These are phyloP conservation scores for Echites panduratus DNA, from an alignment of 257 asterid genomes.

Conservation along the genomic window DNA sequence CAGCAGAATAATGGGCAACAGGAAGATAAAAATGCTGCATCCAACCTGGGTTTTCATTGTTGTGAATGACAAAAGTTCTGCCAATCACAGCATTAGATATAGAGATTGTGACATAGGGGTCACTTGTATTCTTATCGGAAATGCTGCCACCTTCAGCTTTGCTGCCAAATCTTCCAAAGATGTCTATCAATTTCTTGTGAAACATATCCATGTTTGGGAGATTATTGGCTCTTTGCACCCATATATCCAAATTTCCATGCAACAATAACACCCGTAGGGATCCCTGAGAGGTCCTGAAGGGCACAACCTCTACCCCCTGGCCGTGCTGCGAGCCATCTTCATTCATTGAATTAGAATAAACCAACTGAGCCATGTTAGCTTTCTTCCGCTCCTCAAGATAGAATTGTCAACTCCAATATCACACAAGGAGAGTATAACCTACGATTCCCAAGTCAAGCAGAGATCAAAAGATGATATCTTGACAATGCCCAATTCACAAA, in stretches of 20 bases:
- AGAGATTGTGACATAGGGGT: constrained; percentile 74
- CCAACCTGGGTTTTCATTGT: constrained; percentile 84
- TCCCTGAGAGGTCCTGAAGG: constrained; percentile 57
- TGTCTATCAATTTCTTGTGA: constrained; percentile 48
- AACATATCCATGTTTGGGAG: constrained; percentile 81
- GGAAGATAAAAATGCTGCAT: constrained; percentile 78
- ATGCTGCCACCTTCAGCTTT: constrained; percentile 43
- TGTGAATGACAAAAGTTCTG: constrained; percentile 63
- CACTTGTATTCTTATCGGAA: constrained; percentile 53
- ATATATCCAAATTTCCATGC: constrained; percentile 86
- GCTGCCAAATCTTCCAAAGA: constrained; percentile 39
- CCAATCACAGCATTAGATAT: constrained; percentile 66
- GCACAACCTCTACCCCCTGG: constrained; percentile 55
- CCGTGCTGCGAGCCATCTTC: constrained; percentile 49
- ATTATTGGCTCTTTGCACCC: constrained; percentile 64
- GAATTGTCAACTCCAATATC: background rate
- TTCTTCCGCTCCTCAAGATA: background rate
- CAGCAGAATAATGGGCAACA: constrained; percentile 75
- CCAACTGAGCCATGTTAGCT: constrained; percentile 42
- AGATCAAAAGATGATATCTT: constrained; percentile 16
- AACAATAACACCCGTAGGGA: constrained; percentile 43
- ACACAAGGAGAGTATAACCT: too few species aligned
- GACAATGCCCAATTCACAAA: background rate
- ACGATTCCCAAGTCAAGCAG: background rate
- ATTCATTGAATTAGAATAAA: constrained; percentile 38